Base-by-base conservation (phyloP, 2,329 filamentous ascomycete genomes). In the Fusarium xyrophilum region DNA sequence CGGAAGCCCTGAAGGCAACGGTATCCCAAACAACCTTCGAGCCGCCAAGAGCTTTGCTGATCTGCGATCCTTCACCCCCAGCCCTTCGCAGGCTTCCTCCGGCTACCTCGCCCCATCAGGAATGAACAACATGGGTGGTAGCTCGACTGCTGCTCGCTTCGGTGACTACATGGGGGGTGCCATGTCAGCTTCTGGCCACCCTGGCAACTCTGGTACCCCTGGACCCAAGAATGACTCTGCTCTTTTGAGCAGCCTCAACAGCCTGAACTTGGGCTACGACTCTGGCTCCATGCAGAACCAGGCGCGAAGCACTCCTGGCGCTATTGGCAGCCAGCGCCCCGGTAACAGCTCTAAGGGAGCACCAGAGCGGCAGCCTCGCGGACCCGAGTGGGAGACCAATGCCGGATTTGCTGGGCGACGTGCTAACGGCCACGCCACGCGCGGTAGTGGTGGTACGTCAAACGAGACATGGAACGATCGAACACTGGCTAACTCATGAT, bases 31-130 rank as follows among this genome's bases (percentile, higher is more conserved):
- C 76, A 95, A 95, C 75, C 87, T 99, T 36, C 91, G 96, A 43
- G 93, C 93, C 30, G 96, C 95, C 66, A 98, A 98, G 83, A 98
- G 95, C 52, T 97, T 97, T 77, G 96, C 95, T 36, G 96, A 99
- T 77, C 83, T 99, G 68, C 91, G 95, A 69, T 97, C 94, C 2
- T 97, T 96, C 81, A 97, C 94, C 19, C 95, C 95, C 14, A 98
- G 95, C 72, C 95, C 96, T 9, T 95, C 92, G 6, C 97, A 96
- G 15, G 78, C 80, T 1, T 93, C 93, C 21, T 93, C 93, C 9
- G 96, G 93, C 82, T 97, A 96, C 77, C 79, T 81, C 28, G 80
- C 74, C 7, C 76, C 79, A 14, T 61, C 70, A n/a, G 79, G 79
- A 30, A 76, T 93, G 57, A 88, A 88, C 68, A 87, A 85, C 63